Conservation (phyloP, 179 eudicot genomes). For the Spinacia oleracea region DNA sequence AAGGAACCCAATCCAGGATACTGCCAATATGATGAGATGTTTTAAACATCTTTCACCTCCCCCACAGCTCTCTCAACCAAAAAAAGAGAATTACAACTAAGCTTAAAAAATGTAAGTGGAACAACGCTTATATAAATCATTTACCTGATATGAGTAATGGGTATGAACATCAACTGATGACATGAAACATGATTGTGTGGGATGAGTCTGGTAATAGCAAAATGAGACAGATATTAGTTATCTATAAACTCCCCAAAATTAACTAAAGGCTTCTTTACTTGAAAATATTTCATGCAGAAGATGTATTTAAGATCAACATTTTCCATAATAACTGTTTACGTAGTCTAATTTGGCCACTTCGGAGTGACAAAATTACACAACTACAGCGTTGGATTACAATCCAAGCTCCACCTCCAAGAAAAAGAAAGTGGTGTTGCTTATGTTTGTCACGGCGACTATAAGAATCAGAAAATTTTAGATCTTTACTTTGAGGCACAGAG, state of each 20-base stretch:
- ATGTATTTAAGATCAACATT: background rate
- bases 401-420: background rate
- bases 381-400: background rate
- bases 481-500: background rate
- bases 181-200: constrained; percentile 99
- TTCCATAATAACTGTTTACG: background rate
- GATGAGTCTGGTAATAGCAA: constrained; percentile 76
- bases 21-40: background rate
- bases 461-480: background rate
- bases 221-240: constrained; percentile 9
- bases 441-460: background rate
- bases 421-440: background rate
- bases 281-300: background rate
- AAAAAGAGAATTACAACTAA: background rate
- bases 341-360: background rate
- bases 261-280: background rate
- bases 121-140: constrained; percentile 3
- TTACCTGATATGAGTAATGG: constrained; percentile 94
- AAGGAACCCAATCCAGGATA: background rate
- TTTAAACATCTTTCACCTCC: background rate
- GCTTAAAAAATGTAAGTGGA: background rate
- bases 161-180: constrained; percentile 97
- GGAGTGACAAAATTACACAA: background rate
- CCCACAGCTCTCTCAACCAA: too few species aligned
- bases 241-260: background rate